These are phyloP conservation scores for Piloderma croceum DNA, from an alignment of 768 basidiomycete species.

Conservation along the genomic window DNA sequence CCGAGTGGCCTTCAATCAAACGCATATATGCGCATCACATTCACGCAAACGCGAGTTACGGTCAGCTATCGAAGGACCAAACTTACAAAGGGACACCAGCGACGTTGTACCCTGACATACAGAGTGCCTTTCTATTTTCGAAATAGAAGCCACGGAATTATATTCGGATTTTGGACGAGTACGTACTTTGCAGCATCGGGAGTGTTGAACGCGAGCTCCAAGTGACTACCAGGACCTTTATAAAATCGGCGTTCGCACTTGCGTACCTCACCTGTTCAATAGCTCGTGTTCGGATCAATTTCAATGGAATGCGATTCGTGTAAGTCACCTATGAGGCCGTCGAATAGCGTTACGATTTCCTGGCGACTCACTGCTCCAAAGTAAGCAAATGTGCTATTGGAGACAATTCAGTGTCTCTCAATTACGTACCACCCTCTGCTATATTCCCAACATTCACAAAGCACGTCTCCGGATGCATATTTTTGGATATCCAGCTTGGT, in stretches of 20 bases:
- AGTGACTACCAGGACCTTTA: conserved; percentile 26
- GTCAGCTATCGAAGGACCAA: neutral
- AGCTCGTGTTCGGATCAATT: too few species aligned
- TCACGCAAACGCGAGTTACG: too few species aligned
- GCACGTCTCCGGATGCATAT: too few species aligned
- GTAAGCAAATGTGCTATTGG: conserved; percentile 2
- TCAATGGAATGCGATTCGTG: too few species aligned
- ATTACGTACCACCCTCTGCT: too few species aligned
- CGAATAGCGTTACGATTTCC: conserved; percentile 54
- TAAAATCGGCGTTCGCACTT: conserved; percentile 19
- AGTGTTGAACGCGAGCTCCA: conserved; percentile 51
- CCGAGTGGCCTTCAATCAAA: too few species aligned
- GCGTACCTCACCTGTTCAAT: conserved; percentile 51
- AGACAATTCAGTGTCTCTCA: neutral
- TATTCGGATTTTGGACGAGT: neutral
- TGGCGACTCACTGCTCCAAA: conserved; percentile 28
- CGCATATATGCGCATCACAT: conserved; percentile 17
- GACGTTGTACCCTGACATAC: conserved; percentile 59
- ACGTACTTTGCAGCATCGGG: conserved; percentile 51
- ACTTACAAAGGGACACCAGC: conserved; percentile 53
- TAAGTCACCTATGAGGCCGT: conserved; percentile 48
- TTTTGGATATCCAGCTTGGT: too few species aligned
- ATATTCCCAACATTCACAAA: too few species aligned
- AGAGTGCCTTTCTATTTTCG: conserved; percentile 53
- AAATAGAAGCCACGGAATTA: neutral